phyloP scores from a whole-genome alignment of 805 yeast species.

The Maudiozyma bulderi region DNA sequence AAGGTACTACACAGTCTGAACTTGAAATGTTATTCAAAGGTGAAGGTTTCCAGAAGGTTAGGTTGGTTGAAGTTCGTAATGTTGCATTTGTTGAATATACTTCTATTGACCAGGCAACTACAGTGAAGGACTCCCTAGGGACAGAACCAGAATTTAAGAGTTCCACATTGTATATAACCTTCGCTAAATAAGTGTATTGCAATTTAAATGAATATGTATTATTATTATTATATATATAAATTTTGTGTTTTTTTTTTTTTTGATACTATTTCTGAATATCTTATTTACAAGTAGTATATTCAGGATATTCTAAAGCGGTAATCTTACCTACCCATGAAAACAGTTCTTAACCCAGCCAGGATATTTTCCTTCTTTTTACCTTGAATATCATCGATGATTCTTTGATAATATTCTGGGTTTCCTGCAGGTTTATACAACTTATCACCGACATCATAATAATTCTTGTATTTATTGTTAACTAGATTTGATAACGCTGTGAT shows the following conservation, averaged over 20 bases:
- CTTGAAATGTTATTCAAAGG: slow-evolving; percentile 39
- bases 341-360: slow-evolving; percentile 59
- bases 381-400: slow-evolving; percentile 58
- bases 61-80: slow-evolving; percentile 55
- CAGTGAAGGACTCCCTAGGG: slow-evolving; percentile 11
- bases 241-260: neutral
- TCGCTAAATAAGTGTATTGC: slow-evolving; percentile 16
- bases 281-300: neutral
- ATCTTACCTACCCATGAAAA: slow-evolving; percentile 55
- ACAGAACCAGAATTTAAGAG: slow-evolving; percentile 7
- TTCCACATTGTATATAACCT: slow-evolving; percentile 16
- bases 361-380: slow-evolving; percentile 64
- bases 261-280: neutral
- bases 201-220: neutral
- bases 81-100: slow-evolving; percentile 79
- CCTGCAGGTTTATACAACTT: slow-evolving; percentile 74
- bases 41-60: slow-evolving; percentile 56
- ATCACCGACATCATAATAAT: slow-evolving; percentile 54
- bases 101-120: slow-evolving; percentile 40
- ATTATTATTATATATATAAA: neutral
- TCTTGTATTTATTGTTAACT: slow-evolving; percentile 50
- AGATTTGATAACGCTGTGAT: slow-evolving; percentile 48
- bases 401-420: slow-evolving; percentile 65
- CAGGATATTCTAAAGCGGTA: neutral
- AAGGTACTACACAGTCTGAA: slow-evolving; percentile 30